phyloP scores from a whole-genome alignment of 306 rosid genomes.

The Inga oerstediana region DNA sequence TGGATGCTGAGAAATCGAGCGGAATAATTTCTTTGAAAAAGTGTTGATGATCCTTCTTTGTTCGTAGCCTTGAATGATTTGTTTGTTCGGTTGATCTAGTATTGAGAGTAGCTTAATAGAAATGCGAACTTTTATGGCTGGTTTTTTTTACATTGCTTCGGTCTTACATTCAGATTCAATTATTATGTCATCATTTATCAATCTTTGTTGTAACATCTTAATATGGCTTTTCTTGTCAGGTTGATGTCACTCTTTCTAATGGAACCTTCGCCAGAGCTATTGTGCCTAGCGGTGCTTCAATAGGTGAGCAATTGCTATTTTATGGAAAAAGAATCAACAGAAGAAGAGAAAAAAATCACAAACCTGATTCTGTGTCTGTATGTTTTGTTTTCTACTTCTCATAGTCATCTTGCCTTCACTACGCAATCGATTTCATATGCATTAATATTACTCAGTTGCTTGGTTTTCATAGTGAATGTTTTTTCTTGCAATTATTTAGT shows the following conservation, averaged over 20 bases:
- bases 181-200: not conserved
- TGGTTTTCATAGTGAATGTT: slow-evolving; percentile 5
- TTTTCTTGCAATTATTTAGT: not conserved
- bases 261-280: slow-evolving; percentile 78
- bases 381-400: not conserved
- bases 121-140: not conserved
- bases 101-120: not conserved
- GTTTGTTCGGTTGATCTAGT: not conserved
- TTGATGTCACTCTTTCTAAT: slow-evolving; percentile 37
- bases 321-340: not conserved
- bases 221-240: too few species aligned
- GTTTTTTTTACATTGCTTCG: not conserved
- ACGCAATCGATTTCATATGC: not conserved
- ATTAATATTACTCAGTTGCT: not conserved
- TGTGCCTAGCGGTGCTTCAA: slow-evolving; percentile 99
- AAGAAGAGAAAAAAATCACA: too few species aligned
- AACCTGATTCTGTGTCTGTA: not conserved
- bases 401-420: not conserved
- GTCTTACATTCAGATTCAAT: not conserved
- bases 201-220: not conserved
- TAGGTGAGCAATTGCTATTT: slow-evolving; percentile 33
- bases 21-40: not conserved
- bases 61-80: not conserved
- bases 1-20: not conserved
- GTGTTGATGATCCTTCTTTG: not conserved